Evolutionary conservation across 208 protist genomes (phyloP), one percentile per base, ranked within the genome.

Genomic region (Leptomonas seymouri): DNA sequence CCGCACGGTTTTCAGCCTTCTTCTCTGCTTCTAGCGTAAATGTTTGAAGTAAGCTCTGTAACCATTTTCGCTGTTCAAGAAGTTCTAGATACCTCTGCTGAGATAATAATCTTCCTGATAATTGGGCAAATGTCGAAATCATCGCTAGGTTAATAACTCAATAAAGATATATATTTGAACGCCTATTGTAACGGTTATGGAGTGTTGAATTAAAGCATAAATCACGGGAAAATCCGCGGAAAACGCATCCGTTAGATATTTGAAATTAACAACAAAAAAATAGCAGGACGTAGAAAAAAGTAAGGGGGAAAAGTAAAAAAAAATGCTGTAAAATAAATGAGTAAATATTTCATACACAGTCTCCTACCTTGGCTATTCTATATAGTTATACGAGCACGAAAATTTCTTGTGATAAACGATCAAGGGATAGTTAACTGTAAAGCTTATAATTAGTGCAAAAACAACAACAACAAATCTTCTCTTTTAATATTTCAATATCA

Each of bases 61-160:
- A 49, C 71, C 73, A 78, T 39, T 57, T 80, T 4, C 74, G 34
- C 27, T 80, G 67, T n/a, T 62, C 31, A 1, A 80, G 46, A 42
- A 80, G 62, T 54, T 66, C 31, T 5, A 23, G 12, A 21, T 74
- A 71, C 4, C 57, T 28, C 15, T 80, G 34, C 25, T 66, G 42
- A 1, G 74, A 70, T 3, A 80, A 30, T 27, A 74, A 30, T 55
- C 63, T 80, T n/a, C 36, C 16, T 8, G 63, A 59, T 11, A 78
- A 23, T 15, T 46, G 50, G 5, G 65, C 50, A 9, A 53, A 15
- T 12, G 63, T 27, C 3, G 20, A 60, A 11, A 34, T 21, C 49
- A 57, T 57, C 16, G 45, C 60, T 5, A n/a, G n/a, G n/a, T n/a
- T n/a, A n/a, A n/a, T n/a, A n/a, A n/a, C n/a, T n/a, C n/a, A n/a